These are phyloP conservation scores for Physcomitrium patens DNA, from an alignment of 225 moss, liverwort and hornwort species.

Conservation along the genomic window DNA sequence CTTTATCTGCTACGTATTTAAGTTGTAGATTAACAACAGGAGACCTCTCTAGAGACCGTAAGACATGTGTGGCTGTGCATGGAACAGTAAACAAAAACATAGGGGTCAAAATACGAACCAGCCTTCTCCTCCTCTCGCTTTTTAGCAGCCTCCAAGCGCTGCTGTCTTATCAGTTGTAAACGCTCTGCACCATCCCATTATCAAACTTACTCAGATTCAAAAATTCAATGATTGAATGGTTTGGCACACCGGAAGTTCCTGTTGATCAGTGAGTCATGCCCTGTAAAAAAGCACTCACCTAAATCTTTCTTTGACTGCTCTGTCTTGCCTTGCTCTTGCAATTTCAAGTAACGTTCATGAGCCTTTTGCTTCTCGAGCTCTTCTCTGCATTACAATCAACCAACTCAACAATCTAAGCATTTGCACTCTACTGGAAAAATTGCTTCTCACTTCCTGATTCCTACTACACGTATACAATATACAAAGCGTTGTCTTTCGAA, in stretches of 20 bases:
- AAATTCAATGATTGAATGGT: not conserved
- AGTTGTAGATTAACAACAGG: too few relatives aligned
- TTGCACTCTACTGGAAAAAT: not conserved
- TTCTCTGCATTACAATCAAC: slow-evolving; percentile 52
- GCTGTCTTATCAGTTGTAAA: slow-evolving; percentile 87
- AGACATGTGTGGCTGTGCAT: not conserved
- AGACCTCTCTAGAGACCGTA: not conserved
- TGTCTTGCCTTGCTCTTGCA: slow-evolving; percentile 99
- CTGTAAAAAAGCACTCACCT: slow-evolving; percentile 49
- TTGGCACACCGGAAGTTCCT: too few relatives aligned
- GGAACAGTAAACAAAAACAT: not conserved
- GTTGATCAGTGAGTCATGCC: not conserved
- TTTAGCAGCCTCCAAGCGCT: slow-evolving; percentile 95
- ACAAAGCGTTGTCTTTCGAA: not conserved
- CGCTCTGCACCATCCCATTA: slow-evolving; percentile 59
- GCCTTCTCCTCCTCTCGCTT: slow-evolving; percentile 99
- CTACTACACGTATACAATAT: not conserved
- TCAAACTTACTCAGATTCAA: not conserved
- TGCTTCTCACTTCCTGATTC: not conserved
- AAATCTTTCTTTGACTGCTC: slow-evolving; percentile 99
- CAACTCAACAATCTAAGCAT: not conserved
- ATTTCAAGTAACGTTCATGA: slow-evolving; percentile 94
- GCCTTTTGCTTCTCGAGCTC: slow-evolving; percentile 97
- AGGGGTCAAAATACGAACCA: slow-evolving; percentile 39
- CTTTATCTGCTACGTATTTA: too few relatives aligned